Evolutionary conservation across 306 rosid genomes (phyloP), one percentile per base, ranked within the genome.

Genomic region (Gynostemma pentaphyllum): DNA sequence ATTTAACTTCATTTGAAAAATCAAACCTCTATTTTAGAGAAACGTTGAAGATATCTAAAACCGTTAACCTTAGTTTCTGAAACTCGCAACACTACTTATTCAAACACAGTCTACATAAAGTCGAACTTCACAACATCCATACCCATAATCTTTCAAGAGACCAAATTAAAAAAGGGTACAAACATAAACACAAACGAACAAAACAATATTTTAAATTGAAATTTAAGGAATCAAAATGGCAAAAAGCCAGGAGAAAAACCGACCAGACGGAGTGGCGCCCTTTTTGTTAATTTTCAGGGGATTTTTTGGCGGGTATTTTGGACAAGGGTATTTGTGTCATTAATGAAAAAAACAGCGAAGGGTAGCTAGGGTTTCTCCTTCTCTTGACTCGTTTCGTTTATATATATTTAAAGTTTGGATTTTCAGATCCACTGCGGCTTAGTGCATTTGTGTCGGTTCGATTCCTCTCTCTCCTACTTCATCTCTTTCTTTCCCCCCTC

Each of bases 351-450:
- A 0, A 12, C 28, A 55, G 45, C 2, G 66, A 32, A 29, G 29
- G 14, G 46, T 10, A 34, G 76, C 88, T 92, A 92, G 98, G 98
- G 98, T 88, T 92, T 79, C 74, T 51, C 14, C 62, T 76, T 57
- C n/a, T 37, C 57, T 28, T 16, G n/a, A 30, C 34, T 34, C 36
- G 18, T 18, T 21, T 5, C 14, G 41, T 79, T 19, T 69, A 75
- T 82, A 81, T 87, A 81, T 81, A 85, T 81, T 71, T 69, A 72
- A 76, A 42, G 48, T n/a, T 34, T 50, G 55, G 42, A 28, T 75
- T 75, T 83, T 78, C 67, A 73, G 79, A 76, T 80, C 81, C 56
- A 80, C 79, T 79, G 88, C 89, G 84, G 91, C 96, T n/a, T 67
- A 36, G 12, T 73, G 79, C 72, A 76, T 74, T 79, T 75, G 75